A percentile compares a stretch with the other conserved stretches of the same genome.
Evolutionary conservation across 2,329 filamentous ascomycete genomes (phyloP).

Genomic region (Helicocarpus griseus): DNA sequence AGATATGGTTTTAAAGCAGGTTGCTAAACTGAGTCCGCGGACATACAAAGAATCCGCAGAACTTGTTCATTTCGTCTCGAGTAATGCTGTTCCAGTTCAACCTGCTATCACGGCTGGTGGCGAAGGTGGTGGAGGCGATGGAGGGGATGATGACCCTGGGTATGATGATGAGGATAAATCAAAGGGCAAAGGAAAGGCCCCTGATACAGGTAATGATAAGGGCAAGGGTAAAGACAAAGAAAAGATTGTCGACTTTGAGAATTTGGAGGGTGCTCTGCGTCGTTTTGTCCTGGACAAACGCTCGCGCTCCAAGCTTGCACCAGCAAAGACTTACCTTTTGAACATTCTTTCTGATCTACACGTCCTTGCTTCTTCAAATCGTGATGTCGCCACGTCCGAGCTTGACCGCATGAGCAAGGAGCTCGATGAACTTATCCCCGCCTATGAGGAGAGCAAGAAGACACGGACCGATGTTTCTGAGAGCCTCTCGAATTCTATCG

Average conservation of each 20-base stretch:
- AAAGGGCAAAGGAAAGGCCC: constrained; percentile 16
- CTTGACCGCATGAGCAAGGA: constrained; percentile 73
- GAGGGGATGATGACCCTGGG: constrained; percentile 47
- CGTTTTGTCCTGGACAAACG: constrained; percentile 94
- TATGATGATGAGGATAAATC: constrained; percentile 33
- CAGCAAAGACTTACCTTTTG: constrained; percentile 86
- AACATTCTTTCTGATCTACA: constrained; percentile 86
- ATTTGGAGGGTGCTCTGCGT: constrained; percentile 76
- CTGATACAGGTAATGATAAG: constrained; percentile 45
- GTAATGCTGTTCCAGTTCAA: constrained; percentile 77
- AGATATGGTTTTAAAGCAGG: constrained; percentile 86
- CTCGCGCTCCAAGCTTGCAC: constrained; percentile 87
- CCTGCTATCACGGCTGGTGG: constrained; percentile 45
- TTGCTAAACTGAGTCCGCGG: constrained; percentile 74
- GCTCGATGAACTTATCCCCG: constrained; percentile 71
- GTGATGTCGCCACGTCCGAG: constrained; percentile 76
- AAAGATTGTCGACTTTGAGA: constrained; percentile 78
- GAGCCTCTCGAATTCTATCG: constrained; percentile 69
- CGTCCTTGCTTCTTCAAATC: constrained; percentile 74
- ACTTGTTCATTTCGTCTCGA: constrained; percentile 95
- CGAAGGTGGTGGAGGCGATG: constrained; percentile 42
- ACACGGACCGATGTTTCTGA: constrained; percentile 72
- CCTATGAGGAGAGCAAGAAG: constrained; percentile 73
- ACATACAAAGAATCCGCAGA: constrained; percentile 90
- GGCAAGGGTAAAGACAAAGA: constrained; percentile 75